Conservation (phyloP, 495 filamentous ascomycete genomes). For the Mycothermus thermophilus region DNA sequence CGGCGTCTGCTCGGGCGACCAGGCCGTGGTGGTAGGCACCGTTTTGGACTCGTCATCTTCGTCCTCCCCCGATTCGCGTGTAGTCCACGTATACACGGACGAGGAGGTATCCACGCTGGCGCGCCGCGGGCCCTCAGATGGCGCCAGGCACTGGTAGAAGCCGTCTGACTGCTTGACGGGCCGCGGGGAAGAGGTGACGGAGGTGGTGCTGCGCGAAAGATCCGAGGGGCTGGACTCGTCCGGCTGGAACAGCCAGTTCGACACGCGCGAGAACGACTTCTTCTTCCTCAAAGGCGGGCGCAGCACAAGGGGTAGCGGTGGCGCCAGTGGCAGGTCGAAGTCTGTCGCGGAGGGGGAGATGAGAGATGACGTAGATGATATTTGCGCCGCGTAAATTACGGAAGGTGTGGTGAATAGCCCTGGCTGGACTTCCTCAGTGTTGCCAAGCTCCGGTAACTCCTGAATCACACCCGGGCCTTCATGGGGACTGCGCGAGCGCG, state of each 20-base stretch:
- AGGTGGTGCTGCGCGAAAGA: constrained; percentile 2
- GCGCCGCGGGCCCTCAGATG: constrained; percentile 15
- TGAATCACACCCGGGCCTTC: too few species aligned
- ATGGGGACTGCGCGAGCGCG: constrained; percentile 6
- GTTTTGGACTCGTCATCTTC: constrained; percentile 8
- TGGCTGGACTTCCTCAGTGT: too few species aligned
- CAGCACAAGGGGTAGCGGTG: constrained; percentile 38
- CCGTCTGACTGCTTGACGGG: constrained; percentile 34
- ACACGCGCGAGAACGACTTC: constrained; percentile 44
- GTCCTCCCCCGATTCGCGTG: constrained; percentile 1
- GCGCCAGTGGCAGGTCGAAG: constrained; percentile 30
- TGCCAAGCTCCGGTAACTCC: too few species aligned
- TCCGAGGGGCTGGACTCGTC: constrained; percentile 9
- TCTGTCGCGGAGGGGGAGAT: background rate
- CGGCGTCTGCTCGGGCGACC: constrained; percentile 16
- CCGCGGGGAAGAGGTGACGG: constrained; percentile 34
- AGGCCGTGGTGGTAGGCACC: constrained; percentile 25
- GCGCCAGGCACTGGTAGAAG: constrained; percentile 39
- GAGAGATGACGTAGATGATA: background rate
- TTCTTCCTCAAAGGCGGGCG: constrained; percentile 39
- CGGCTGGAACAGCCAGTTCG: constrained; percentile 38
- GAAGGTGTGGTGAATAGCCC: too few species aligned
- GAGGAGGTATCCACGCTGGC: constrained; percentile 27
- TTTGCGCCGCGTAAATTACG: constrained; percentile 6
- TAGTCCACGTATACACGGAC: constrained; percentile 27